Percentiles rank a stretch among this genome's conserved stretches.
Conservation (phyloP, 139 green algal species). For the Chlamydomonas incerta region DNA sequence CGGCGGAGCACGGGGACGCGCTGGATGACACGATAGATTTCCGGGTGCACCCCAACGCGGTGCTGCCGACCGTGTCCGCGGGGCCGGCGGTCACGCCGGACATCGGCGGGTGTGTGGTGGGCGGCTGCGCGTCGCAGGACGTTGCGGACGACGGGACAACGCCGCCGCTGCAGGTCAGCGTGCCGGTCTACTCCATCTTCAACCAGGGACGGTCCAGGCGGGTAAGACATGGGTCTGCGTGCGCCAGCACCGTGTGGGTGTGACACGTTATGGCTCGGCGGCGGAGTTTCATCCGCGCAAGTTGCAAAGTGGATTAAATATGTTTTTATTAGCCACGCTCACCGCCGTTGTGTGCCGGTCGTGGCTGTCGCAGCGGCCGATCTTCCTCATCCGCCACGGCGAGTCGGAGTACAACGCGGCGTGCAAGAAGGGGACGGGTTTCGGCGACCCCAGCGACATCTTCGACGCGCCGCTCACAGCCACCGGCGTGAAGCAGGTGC, state of each 20-base stretch:
- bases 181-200: conserved; percentile 26
- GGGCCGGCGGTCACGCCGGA: conserved; percentile 27
- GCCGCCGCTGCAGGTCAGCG: conserved; percentile 8
- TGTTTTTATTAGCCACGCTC: too few species aligned
- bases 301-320: too few species aligned
- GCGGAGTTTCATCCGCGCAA: too few species aligned
- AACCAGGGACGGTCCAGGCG: too few species aligned
- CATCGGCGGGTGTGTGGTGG: neutral
- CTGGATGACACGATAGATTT: neutral
- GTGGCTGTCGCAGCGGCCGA: conserved; percentile 14
- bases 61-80: conserved; percentile 9
- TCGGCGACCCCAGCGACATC: conserved; percentile 44
- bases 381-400: conserved; percentile 47
- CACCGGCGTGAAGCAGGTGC: conserved; percentile 40
- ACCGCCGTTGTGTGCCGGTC: too few species aligned
- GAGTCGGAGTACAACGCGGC: conserved; percentile 54
- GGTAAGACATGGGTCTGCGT: too few species aligned
- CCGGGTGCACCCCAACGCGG: neutral
- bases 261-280: too few species aligned
- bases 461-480: conserved; percentile 48
- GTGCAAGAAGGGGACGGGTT: neutral
- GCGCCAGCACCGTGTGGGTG: too few species aligned
- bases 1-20: neutral
- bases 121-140: neutral
- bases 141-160: conserved; percentile 24